Percentiles rank a stretch among this genome's conserved stretches.
phyloP scores from a whole-genome alignment of 2,329 filamentous ascomycete genomes.

The Pseudopyricularia cyperi region DNA sequence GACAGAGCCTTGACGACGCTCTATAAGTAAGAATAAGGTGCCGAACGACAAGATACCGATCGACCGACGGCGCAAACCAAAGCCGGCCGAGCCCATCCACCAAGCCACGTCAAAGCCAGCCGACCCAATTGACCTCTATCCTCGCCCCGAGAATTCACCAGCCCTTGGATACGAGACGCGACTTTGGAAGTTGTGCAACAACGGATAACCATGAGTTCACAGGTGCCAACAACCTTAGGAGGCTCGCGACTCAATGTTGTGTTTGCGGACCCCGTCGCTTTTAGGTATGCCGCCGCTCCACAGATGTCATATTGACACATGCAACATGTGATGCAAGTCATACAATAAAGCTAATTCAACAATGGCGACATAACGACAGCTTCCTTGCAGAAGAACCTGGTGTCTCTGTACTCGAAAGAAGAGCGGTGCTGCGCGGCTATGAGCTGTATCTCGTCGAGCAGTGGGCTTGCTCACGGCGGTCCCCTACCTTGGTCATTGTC shows the following conservation, averaged over 20 bases:
- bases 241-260: conserved; percentile 31
- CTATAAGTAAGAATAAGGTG: no score
- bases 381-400: conserved; percentile 78
- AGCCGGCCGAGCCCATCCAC: not conserved
- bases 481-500: conserved; percentile 82
- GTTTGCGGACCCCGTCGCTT: conserved; percentile 46
- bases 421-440: conserved; percentile 62
- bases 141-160: not conserved
- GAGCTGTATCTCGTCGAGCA: conserved; percentile 93
- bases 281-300: conserved; percentile 28
- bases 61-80: not conserved
- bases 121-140: not conserved
- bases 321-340: not conserved
- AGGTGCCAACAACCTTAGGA: not conserved
- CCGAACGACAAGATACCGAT: not conserved
- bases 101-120: not conserved
- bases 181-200: not conserved
- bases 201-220: not conserved
- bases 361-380: conserved; percentile 17
- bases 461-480: conserved; percentile 86
- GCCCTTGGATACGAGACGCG: not conserved
- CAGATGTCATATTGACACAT: not conserved
- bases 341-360: not conserved
- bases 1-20: not conserved
- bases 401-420: conserved; percentile 62